These are phyloP conservation scores for Chaetomiaceae sp. DNA, from an alignment of 2,329 filamentous ascomycete species.

Conservation along the genomic window DNA sequence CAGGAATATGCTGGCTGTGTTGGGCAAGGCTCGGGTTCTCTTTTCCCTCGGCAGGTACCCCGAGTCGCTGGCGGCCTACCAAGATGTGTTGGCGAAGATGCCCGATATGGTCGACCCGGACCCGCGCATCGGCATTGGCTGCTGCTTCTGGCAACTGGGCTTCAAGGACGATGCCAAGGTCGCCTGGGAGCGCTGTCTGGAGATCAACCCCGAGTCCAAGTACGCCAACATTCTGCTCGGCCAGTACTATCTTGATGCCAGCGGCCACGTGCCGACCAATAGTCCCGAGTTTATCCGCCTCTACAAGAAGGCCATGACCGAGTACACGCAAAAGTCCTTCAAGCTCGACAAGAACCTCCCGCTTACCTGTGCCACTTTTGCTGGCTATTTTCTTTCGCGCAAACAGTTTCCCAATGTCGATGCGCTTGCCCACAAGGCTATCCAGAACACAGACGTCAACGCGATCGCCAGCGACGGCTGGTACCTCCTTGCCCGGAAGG, in stretches of 20 bases:
- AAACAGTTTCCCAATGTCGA: conserved; percentile 79
- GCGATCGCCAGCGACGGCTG: conserved; percentile 95
- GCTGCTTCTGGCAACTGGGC: conserved; percentile 94
- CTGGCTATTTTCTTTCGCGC: conserved; percentile 78
- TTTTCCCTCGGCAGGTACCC: conserved; percentile 83
- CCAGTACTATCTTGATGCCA: conserved; percentile 82
- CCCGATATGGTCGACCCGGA: conserved; percentile 88
- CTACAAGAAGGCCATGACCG: conserved; percentile 90
- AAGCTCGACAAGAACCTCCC: conserved; percentile 89
- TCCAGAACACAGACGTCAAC: conserved; percentile 93
- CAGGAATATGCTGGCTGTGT: conserved; percentile 83
- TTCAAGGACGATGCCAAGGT: conserved; percentile 87
- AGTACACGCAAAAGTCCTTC: conserved; percentile 89
- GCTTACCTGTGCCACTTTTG: conserved; percentile 84
- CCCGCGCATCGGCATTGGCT: conserved; percentile 90
- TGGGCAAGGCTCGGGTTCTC: conserved; percentile 81
- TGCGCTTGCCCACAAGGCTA: conserved; percentile 81
- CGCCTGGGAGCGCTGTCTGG: conserved; percentile 83
- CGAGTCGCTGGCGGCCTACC: conserved; percentile 78
- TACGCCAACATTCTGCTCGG: conserved; percentile 85
- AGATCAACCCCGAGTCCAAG: conserved; percentile 77
- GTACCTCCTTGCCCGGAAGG: conserved; percentile 89
- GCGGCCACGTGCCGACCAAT: conserved; percentile 72
- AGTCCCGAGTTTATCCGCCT: conserved; percentile 77
- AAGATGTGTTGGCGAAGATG: conserved; percentile 78